Conservation (phyloP, 192 early-diverging fungal species). For the Podila clonocystis region DNA sequence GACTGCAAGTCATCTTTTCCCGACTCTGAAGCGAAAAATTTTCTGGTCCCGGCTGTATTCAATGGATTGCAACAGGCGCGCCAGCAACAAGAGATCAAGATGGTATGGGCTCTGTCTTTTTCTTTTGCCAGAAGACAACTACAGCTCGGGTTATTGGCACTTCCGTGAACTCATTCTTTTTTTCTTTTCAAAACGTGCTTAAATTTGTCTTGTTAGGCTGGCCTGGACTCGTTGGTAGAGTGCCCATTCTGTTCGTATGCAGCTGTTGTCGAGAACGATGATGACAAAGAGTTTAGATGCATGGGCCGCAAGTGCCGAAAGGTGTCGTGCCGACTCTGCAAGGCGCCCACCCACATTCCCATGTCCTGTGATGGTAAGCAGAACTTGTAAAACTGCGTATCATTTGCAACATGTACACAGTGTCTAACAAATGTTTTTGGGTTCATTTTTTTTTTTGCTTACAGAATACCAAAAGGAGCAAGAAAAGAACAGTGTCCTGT, state of each 20-base stretch:
- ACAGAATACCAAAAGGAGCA: conserved; percentile 53
- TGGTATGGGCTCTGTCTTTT: conserved; percentile 22
- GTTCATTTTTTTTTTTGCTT: background rate
- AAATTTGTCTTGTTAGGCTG: conserved; percentile 37
- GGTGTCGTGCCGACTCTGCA: conserved; percentile 61
- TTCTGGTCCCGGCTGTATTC: conserved; percentile 47
- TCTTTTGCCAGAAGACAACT: conserved; percentile 15
- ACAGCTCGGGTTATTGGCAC: background rate
- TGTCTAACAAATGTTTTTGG: too few species aligned
- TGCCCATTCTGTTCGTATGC: conserved; percentile 61
- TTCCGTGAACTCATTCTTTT: too few species aligned
- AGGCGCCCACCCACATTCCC: conserved; percentile 61
- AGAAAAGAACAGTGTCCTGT: conserved; percentile 43
- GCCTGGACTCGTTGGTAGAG: conserved; percentile 46
- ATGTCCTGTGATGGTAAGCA: conserved; percentile 59
- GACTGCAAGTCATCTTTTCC: conserved; percentile 58
- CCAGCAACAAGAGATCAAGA: conserved; percentile 57
- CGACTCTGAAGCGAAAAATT: conserved; percentile 50
- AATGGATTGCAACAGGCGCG: conserved; percentile 52
- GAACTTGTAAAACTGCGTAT: too few species aligned
- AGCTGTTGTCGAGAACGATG: conserved; percentile 49
- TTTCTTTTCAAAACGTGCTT: background rate
- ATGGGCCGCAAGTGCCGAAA: conserved; percentile 50
- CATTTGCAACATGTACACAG: too few species aligned
- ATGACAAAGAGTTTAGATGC: conserved; percentile 65